These are phyloP conservation scores for Penicillium bovifimosum DNA, from an alignment of 495 filamentous ascomycete species.

Conservation along the genomic window DNA sequence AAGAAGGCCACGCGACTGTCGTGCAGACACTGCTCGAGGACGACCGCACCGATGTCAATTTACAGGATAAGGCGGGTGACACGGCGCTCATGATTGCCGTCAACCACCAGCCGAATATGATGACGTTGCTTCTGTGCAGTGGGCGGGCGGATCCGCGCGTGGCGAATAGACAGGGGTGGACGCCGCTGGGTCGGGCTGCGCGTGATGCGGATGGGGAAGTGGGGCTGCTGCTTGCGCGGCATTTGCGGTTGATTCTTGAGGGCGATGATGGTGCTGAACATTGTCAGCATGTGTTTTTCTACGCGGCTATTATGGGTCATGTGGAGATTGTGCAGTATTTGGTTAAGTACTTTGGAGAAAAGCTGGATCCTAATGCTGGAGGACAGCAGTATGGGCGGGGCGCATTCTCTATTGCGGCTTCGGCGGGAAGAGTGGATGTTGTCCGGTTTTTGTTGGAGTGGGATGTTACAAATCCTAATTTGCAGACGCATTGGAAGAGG, in stretches of 20 bases:
- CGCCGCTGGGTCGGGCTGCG: slow-evolving; percentile 13
- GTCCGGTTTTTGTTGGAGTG: slow-evolving; percentile 14
- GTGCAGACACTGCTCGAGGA: slow-evolving; percentile 20
- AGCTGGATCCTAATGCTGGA: slow-evolving; percentile 17
- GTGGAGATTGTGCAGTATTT: slow-evolving; percentile 19
- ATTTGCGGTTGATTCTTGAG: slow-evolving; percentile 18
- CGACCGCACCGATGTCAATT: slow-evolving; percentile 18
- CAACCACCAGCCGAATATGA: slow-evolving; percentile 1
- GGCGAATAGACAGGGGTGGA: slow-evolving; percentile 14
- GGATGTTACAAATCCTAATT: slow-evolving; percentile 21
- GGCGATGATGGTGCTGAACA: slow-evolving; percentile 10
- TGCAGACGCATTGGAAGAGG: slow-evolving; percentile 17
- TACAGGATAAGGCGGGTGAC: slow-evolving; percentile 18
- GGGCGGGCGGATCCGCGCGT: slow-evolving; percentile 15
- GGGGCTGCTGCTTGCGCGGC: slow-evolving; percentile 16
- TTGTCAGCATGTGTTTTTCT: slow-evolving; percentile 23
- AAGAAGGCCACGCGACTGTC: slow-evolving; percentile 21
- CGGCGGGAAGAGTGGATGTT: slow-evolving; percentile 11
- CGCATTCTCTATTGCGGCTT: slow-evolving; percentile 19
- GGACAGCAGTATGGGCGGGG: slow-evolving; percentile 9
- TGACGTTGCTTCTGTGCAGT: slow-evolving; percentile 7
- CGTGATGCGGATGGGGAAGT: slow-evolving; percentile 1
- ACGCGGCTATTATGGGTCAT: slow-evolving; percentile 19
- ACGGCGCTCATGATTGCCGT: slow-evolving; percentile 18
- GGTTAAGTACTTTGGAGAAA: slow-evolving; percentile 14